Conservation (phyloP, 2,329 filamentous ascomycete genomes). For the Madurella fahalii region DNA sequence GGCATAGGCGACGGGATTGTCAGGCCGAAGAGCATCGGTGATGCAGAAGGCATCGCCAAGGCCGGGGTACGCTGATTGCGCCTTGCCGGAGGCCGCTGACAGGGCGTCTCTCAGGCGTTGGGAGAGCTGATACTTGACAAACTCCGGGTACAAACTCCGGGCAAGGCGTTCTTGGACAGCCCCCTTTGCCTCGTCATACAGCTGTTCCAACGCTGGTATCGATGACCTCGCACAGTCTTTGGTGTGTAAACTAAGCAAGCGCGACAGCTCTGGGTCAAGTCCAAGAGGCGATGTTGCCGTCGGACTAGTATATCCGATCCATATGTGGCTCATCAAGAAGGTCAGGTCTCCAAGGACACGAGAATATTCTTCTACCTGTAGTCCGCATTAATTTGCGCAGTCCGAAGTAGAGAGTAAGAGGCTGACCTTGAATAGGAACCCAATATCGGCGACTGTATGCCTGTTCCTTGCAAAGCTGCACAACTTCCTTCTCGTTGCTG, state of each 20-base stretch:
- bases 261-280: slow-evolving; percentile 39
- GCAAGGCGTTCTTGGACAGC: slow-evolving; percentile 40
- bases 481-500: slow-evolving; percentile 43
- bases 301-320: slow-evolving; percentile 34
- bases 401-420: too few species aligned
- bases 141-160: slow-evolving; percentile 45
- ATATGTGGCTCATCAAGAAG: slow-evolving; percentile 35
- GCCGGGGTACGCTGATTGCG: slow-evolving; percentile 43
- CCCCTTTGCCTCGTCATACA: slow-evolving; percentile 38
- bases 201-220: slow-evolving; percentile 42
- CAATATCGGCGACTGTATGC: slow-evolving; percentile 47
- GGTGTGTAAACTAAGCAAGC: slow-evolving; percentile 42
- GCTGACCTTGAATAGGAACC: slow-evolving; percentile 44
- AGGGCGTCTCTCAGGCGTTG: slow-evolving; percentile 43
- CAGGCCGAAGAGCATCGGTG: slow-evolving; percentile 46
- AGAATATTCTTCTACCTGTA: slow-evolving; percentile 42
- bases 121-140: slow-evolving; percentile 47
- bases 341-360: slow-evolving; percentile 38
- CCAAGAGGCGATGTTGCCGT: slow-evolving; percentile 40
- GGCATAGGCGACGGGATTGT: slow-evolving; percentile 49
- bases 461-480: slow-evolving; percentile 46
- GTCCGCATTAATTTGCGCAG: not conserved
- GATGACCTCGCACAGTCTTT: slow-evolving; percentile 42
- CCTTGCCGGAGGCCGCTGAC: slow-evolving; percentile 32
- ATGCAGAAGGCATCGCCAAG: slow-evolving; percentile 57